phyloP scores from a whole-genome alignment of 1,284 basidiomycete species.

The Pseudozyma flocculosa region DNA sequence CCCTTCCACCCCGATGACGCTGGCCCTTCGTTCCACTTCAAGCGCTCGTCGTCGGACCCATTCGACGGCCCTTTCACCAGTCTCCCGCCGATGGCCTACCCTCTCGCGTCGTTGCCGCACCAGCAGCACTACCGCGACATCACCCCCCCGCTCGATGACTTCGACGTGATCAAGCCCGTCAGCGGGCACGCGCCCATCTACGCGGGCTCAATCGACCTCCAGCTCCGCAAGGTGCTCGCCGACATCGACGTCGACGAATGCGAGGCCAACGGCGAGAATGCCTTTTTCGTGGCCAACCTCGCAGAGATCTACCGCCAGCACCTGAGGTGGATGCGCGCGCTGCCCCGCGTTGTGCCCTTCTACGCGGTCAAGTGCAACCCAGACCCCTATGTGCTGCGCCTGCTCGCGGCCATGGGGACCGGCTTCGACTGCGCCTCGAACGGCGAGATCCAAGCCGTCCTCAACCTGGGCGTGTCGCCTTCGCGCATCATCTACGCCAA shows the following conservation, averaged over 20 bases:
- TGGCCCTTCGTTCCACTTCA: slow-evolving; percentile 12
- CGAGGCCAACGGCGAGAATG: slow-evolving; percentile 75
- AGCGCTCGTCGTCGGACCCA: slow-evolving; percentile 13
- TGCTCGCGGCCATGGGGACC: slow-evolving; percentile 82
- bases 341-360: slow-evolving; percentile 80
- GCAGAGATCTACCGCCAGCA: slow-evolving; percentile 84
- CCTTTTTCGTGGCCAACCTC: slow-evolving; percentile 95
- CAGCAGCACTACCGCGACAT: slow-evolving; percentile 32
- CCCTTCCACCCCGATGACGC: slow-evolving; percentile 5
- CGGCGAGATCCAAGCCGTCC: slow-evolving; percentile 82
- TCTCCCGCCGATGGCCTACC: slow-evolving; percentile 28
- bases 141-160: slow-evolving; percentile 35
- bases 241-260: slow-evolving; percentile 59
- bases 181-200: slow-evolving; percentile 42
- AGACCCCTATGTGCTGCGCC: slow-evolving; percentile 85
- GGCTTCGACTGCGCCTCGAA: slow-evolving; percentile 99
- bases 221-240: slow-evolving; percentile 42
- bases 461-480: slow-evolving; percentile 66
- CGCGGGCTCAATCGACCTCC: slow-evolving; percentile 39
- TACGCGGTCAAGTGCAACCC: slow-evolving; percentile 95
- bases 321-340: slow-evolving; percentile 74
- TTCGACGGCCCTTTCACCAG: slow-evolving; percentile 24
- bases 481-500: slow-evolving; percentile 93
- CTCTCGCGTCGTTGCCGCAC: slow-evolving; percentile 25
- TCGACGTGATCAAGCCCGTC: slow-evolving; percentile 30